Conservation (phyloP, 2,329 filamentous ascomycete genomes). For the Fusarium albosuccineum region DNA sequence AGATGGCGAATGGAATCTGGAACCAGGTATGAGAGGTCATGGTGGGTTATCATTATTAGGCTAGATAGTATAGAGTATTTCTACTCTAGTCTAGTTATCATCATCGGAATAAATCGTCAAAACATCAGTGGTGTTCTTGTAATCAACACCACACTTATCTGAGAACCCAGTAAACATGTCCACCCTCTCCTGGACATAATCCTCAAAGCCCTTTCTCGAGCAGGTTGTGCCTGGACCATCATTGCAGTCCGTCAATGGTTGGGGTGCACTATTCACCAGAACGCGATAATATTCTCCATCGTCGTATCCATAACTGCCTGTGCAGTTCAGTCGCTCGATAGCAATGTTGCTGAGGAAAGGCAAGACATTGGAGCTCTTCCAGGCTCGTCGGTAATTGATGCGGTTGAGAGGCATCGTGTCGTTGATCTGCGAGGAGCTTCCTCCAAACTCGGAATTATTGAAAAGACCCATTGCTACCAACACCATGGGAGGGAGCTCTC, state of each 20-base stretch:
- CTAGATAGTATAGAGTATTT: too few relatives aligned
- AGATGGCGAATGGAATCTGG: not conserved
- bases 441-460: slow-evolving; percentile 73
- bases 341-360: slow-evolving; percentile 76
- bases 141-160: slow-evolving; percentile 40
- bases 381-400: slow-evolving; percentile 73
- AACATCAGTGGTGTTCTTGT: slow-evolving; percentile 39
- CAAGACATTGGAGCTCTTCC: slow-evolving; percentile 72
- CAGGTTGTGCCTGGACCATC: slow-evolving; percentile 42
- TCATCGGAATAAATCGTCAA: slow-evolving; percentile 39
- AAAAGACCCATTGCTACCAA: slow-evolving; percentile 76
- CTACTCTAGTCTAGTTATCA: not conserved
- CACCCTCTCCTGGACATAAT: slow-evolving; percentile 34
- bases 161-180: slow-evolving; percentile 40
- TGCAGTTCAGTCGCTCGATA: slow-evolving; percentile 73
- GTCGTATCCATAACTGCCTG: slow-evolving; percentile 63
- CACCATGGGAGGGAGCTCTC: slow-evolving; percentile 76
- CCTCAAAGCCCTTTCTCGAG: slow-evolving; percentile 32
- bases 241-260: slow-evolving; percentile 30
- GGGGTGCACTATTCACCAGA: slow-evolving; percentile 41
- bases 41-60: not conserved
- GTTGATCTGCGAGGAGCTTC: slow-evolving; percentile 63
- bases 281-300: slow-evolving; percentile 44
- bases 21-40: not conserved
- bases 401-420: slow-evolving; percentile 73